phyloP scores from a whole-genome alignment of 495 filamentous ascomycete genomes.

The Penicillium verhagenii region DNA sequence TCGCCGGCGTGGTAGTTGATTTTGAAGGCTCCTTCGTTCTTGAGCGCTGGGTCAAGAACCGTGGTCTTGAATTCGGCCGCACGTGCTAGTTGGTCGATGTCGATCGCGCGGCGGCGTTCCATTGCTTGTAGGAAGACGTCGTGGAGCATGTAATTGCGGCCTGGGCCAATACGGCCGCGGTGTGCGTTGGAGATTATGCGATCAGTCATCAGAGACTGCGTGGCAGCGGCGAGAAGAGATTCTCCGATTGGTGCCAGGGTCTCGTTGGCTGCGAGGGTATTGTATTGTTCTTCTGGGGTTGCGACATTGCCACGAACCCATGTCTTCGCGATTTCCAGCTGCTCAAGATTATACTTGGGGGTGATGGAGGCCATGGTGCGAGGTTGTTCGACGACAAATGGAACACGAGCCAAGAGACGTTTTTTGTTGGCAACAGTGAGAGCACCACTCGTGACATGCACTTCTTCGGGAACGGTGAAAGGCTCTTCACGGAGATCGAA shows the following conservation, averaged over 20 bases:
- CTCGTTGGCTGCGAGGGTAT: constrained; percentile 36
- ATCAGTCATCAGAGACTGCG: constrained; percentile 56
- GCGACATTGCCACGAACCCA: constrained; percentile 60
- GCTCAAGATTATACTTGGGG: constrained; percentile 22
- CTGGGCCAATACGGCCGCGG: constrained; percentile 49
- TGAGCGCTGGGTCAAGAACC: constrained; percentile 55
- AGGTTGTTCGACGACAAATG: constrained; percentile 31
- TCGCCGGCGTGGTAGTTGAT: constrained; percentile 48
- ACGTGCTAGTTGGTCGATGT: constrained; percentile 45
- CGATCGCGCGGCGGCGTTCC: constrained; percentile 44
- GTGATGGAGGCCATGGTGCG: background rate
- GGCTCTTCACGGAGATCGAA: constrained; percentile 49
- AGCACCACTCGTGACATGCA: constrained; percentile 37
- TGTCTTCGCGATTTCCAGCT: constrained; percentile 51
- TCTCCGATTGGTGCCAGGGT: constrained; percentile 46
- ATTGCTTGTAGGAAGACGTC: constrained; percentile 53
- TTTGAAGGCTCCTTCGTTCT: constrained; percentile 25
- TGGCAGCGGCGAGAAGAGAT: constrained; percentile 50
- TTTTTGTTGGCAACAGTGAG: constrained; percentile 36
- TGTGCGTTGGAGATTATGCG: constrained; percentile 60
- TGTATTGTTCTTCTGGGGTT: constrained; percentile 51
- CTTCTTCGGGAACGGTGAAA: constrained; percentile 34
- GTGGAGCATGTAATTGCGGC: constrained; percentile 57
- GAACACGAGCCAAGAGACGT: constrained; percentile 32
- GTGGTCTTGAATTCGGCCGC: constrained; percentile 58